Conservation (phyloP, 1,284 basidiomycete species). For the Rhodotorula sp. region DNA sequence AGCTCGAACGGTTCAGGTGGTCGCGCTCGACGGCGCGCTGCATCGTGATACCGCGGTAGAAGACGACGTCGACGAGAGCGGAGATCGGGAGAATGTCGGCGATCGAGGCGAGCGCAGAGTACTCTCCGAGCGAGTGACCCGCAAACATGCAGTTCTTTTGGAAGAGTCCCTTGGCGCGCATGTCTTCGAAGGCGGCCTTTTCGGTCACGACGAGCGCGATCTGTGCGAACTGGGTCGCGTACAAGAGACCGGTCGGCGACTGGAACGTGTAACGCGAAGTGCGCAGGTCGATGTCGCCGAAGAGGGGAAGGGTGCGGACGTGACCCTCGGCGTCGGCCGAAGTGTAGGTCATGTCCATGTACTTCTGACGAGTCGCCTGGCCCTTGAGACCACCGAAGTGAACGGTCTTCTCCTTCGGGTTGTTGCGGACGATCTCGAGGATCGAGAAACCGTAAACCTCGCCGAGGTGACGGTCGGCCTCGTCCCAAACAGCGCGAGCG, state of each 20-base stretch:
- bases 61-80: slow-evolving; percentile 87
- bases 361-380: slow-evolving; percentile 92
- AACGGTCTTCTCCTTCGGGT: slow-evolving; percentile 94
- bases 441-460: slow-evolving; percentile 97
- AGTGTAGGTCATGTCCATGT: slow-evolving; percentile 99
- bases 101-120: slow-evolving; percentile 94
- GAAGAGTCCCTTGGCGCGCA: slow-evolving; percentile 92
- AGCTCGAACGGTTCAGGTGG: slow-evolving; percentile 85
- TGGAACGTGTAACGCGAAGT: slow-evolving; percentile 96
- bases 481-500: slow-evolving; percentile 94
- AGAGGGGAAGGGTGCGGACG: slow-evolving; percentile 89
- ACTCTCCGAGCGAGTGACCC: slow-evolving; percentile 97
- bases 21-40: slow-evolving; percentile 96
- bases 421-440: slow-evolving; percentile 92
- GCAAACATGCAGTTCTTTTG: slow-evolving; percentile 90
- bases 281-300: slow-evolving; percentile 75
- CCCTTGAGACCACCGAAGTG: slow-evolving; percentile 99
- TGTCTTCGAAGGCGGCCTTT: slow-evolving; percentile 89
- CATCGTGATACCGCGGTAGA: slow-evolving; percentile 99
- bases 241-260: slow-evolving; percentile 89
- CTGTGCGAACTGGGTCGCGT: slow-evolving; percentile 97
- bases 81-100: slow-evolving; percentile 94
- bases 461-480: slow-evolving; percentile 86
- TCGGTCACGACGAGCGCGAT: slow-evolving; percentile 97
- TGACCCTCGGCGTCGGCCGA: slow-evolving; percentile 92